Evolutionary conservation across 1,139 yeast genomes (phyloP).

Genomic region (Spathaspora sp.): DNA sequence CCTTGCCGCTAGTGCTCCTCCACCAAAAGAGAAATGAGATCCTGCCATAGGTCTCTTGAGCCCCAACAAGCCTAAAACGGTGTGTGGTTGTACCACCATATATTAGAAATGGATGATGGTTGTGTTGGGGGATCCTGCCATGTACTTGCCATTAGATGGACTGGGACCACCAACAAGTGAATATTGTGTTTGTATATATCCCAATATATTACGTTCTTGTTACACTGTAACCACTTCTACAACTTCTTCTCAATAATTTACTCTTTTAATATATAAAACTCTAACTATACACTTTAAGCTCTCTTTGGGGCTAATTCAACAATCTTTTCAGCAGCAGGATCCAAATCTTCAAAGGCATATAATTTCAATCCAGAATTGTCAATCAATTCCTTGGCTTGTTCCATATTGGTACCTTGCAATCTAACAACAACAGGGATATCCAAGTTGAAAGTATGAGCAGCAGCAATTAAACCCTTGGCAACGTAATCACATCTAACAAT

Average conservation of each 20-base stretch:
- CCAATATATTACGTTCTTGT: no score
- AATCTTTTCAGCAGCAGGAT: slow-evolving; percentile 96
- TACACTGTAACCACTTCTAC: background rate
- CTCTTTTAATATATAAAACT: background rate
- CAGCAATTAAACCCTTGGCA: slow-evolving; percentile 94
- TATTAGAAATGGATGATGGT: no score
- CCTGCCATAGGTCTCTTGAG: no score
- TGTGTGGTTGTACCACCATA: no score
- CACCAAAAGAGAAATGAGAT: no score
- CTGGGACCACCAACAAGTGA: no score
- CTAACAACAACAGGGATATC: slow-evolving; percentile 95
- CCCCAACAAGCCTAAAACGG: no score
- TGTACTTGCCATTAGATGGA: no score
- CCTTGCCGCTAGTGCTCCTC: no score
- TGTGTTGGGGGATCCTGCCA: no score
- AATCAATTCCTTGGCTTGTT: slow-evolving; percentile 84
- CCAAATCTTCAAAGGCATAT: slow-evolving; percentile 88
- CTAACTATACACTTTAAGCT: slow-evolving; percentile 9
- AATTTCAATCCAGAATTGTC: slow-evolving; percentile 89
- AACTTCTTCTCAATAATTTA: background rate
- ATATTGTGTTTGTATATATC: no score
- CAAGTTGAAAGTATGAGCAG: slow-evolving; percentile 94
- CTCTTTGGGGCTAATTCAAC: slow-evolving; percentile 60
- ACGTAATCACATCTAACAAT: slow-evolving; percentile 98
- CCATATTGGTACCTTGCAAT: slow-evolving; percentile 96